Evolutionary conservation across 148 eudicot genomes (phyloP).

Genomic region (Camellia japonica): DNA sequence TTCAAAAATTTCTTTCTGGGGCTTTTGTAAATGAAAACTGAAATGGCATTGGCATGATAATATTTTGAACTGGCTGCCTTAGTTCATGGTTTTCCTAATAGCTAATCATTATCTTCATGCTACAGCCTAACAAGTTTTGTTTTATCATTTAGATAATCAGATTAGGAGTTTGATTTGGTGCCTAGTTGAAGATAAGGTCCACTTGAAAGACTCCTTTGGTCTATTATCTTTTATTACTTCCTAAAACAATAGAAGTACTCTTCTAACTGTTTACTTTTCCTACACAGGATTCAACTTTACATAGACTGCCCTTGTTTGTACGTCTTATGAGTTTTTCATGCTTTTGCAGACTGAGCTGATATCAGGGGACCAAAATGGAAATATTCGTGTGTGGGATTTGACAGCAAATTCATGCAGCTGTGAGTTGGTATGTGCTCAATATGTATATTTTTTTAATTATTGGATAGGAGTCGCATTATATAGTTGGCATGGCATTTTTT

Average conservation of each 20-base stretch:
- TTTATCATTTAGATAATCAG: background rate
- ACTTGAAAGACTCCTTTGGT: background rate
- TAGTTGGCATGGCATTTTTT: background rate
- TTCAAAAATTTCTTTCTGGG: background rate
- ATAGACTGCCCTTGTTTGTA: slow-evolving; percentile 4
- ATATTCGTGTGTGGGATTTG: slow-evolving; percentile 97
- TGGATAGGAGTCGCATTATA: background rate
- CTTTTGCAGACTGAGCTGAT: slow-evolving; percentile 76
- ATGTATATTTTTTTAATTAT: background rate
- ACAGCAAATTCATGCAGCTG: slow-evolving; percentile 98
- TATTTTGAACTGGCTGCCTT: background rate
- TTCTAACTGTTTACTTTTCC: background rate
- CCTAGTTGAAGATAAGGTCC: slow-evolving; percentile 3
- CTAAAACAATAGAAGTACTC: background rate
- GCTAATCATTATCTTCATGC: background rate
- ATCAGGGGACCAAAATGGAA: slow-evolving; percentile 99
- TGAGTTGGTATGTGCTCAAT: slow-evolving; percentile 65
- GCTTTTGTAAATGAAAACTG: background rate
- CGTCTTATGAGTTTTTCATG: background rate
- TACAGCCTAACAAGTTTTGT: background rate
- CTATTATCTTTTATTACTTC: background rate
- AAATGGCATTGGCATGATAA: background rate
- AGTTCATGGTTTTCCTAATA: background rate
- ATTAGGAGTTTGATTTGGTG: background rate
- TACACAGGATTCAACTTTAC: background rate